Evolutionary conservation across 2,329 filamentous ascomycete genomes (phyloP), one percentile per base, ranked within the genome.

Genomic region (Aspergillus pseudoviridinutans): DNA sequence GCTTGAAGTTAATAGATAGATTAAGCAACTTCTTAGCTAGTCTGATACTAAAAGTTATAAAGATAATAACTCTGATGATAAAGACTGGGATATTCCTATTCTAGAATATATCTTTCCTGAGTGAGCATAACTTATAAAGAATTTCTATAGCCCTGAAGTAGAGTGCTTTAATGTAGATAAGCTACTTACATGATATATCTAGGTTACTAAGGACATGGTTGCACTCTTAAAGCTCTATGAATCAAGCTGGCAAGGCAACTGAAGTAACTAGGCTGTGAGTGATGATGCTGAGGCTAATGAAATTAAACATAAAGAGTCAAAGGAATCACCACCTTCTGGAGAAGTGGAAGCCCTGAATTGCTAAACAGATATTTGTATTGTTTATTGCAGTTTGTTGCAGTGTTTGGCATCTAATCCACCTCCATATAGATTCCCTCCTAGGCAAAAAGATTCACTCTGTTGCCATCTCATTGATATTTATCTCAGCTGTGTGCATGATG

Each of bases 21-120:
- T 67, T 27, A 66, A 67, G 27, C 49, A 68, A 55, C 64, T 69
- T 50, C 65, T 69, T 14, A 53, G 61, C 29, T 20, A 65, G 25
- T 51, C 56, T 61, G 44, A 68, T 47, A 10, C 52, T 2, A 90
- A 94, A 70, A 92, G 92, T 68, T 81, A 87, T 53, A 87, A 92
- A 54, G 85, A 83, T 29, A 82, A 92, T 54, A 80, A 77, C 25
- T 91, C 94, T 62, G 84, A 88, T 61, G 86, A 92, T 65, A 78
- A 80, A 17, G 93, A 90, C 74, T 95, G 89, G 88, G 86, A 92
- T 29, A 32, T 66, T 7, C 64, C 61, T 51, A 67, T 44, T 35
- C 65, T 55, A 1, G 41, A 62, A 2, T 67, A 70, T 12, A 14
- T 67, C 7, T 70, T 70, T 61, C 29, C 58, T 51, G 50, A 69